Evolutionary conservation across 805 yeast species (phyloP), one percentile per base, ranked within the genome.

Genomic region (Nakazawaea wickerhamii): DNA sequence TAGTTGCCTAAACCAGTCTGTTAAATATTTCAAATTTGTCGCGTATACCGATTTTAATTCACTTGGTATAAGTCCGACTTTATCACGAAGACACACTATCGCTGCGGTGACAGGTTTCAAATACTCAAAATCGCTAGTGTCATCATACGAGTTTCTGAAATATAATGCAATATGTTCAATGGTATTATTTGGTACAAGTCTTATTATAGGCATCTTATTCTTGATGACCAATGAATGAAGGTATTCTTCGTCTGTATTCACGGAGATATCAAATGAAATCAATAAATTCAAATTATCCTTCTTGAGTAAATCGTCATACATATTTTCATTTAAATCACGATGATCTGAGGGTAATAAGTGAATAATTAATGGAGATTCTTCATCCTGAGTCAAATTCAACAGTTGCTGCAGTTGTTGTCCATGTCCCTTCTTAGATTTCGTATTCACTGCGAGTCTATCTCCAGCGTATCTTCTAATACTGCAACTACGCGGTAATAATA

Each of bases 21-120:
- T 62, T 40, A 90, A 65, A 53, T 77, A 84, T 5, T 69, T 67
- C 49, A 89, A 67, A 44, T 81, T 74, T 50, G 80, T 81, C 30
- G 77, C 68, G 58, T 83, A 87, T 17, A 85, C 75, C 13, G 93
- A 90, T 55, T 84, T 71, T 37, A 88, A 59, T 53, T 81, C 93
- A 0, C 88, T 82, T 2, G 96, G 93, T 34, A 91, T 59, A 37
- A 75, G 74, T 6, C 98, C 98, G 11, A 84, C 88, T 46, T 81
- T 71, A 49, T 84, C 95, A 52, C 96, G 66, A 40, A 88, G 61
- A 23, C 89, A 86, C 3, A 89, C 95, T 15, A 84, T 72, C 1
- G 95, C 88, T 1, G 95, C 86, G 1, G 90, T 79, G 8, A 84
- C 79, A 36, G 78, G 79, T 48, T 77, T 81, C 34, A 88, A 64